Percentiles rank a stretch among this genome's conserved stretches.
phyloP scores from a whole-genome alignment of 2,329 filamentous ascomycete genomes.

The Falciphora oryzae region DNA sequence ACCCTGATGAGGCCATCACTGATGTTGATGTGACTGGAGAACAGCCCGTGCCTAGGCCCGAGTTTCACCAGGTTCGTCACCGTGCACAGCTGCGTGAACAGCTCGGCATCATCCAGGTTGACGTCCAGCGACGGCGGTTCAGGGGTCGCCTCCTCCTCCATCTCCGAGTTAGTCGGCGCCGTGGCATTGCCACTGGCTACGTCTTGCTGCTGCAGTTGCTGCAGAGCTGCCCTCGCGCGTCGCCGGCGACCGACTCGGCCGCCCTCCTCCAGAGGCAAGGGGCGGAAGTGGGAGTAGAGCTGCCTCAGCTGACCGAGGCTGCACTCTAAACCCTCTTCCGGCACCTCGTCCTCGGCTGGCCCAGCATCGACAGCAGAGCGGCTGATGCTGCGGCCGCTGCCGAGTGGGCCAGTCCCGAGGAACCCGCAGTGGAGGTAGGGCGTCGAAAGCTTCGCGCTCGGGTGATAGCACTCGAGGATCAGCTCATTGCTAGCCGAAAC shows the following conservation, averaged over 20 bases:
- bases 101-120: slow-evolving; percentile 61
- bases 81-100: slow-evolving; percentile 69
- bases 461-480: slow-evolving; percentile 75
- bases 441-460: slow-evolving; percentile 60
- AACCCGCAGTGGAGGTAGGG: slow-evolving; percentile 64
- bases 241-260: slow-evolving; percentile 38
- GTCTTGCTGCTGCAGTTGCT: slow-evolving; percentile 14
- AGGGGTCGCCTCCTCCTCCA: slow-evolving; percentile 16
- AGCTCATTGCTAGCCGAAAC: slow-evolving; percentile 55
- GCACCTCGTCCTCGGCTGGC: background rate
- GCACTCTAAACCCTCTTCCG: background rate
- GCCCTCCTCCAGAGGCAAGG: slow-evolving; percentile 51
- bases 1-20: slow-evolving; percentile 64
- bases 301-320: slow-evolving; percentile 38
- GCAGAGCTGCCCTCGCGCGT: slow-evolving; percentile 10
- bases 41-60: slow-evolving; percentile 53
- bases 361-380: slow-evolving; percentile 25
- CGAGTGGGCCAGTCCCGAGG: slow-evolving; percentile 57
- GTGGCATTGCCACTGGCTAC: slow-evolving; percentile 11
- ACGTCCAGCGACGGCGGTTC: slow-evolving; percentile 53
- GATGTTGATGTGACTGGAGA: slow-evolving; percentile 59
- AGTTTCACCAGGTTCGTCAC: slow-evolving; percentile 63
- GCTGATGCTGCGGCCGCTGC: slow-evolving; percentile 29
- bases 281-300: slow-evolving; percentile 67
- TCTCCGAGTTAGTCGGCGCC: slow-evolving; percentile 10